phyloP scores from a whole-genome alignment of 345 rosid species.

The Hibiscus syriacus region DNA sequence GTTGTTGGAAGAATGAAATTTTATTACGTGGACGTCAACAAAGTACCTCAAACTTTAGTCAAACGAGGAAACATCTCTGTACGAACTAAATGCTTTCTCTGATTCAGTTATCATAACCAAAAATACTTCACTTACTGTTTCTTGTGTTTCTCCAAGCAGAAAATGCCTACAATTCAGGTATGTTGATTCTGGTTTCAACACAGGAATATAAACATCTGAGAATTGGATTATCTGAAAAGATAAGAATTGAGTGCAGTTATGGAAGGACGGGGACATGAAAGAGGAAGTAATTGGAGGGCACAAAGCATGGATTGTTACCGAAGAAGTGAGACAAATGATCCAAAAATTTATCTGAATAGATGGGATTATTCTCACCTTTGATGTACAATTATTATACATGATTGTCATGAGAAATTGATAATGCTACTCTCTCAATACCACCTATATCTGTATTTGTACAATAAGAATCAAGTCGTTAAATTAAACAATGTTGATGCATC shows the following conservation, averaged over 20 bases:
- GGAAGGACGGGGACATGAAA: slow-evolving; percentile 90
- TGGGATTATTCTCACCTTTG: not conserved
- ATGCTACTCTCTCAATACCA: too few species aligned
- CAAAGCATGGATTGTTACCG: slow-evolving; percentile 87
- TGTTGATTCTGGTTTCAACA: not conserved
- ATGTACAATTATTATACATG: not conserved
- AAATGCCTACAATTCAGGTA: slow-evolving; percentile 98
- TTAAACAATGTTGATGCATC: too few species aligned
- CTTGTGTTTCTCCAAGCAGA: slow-evolving; percentile 32
- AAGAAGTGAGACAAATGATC: slow-evolving; percentile 78
- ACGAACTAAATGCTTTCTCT: slow-evolving; percentile 3
- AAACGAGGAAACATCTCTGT: slow-evolving; percentile 86
- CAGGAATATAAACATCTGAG: too few species aligned
- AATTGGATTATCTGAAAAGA: not conserved
- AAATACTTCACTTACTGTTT: too few species aligned
- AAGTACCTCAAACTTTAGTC: slow-evolving; percentile 65
- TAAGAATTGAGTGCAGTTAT: slow-evolving; percentile 31
- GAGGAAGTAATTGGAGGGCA: slow-evolving; percentile 94
- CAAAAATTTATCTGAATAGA: slow-evolving; percentile 30
- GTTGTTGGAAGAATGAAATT: slow-evolving; percentile 45
- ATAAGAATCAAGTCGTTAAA: too few species aligned
- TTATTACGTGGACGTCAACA: slow-evolving; percentile 86
- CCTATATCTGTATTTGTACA: too few species aligned
- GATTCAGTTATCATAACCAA: too few species aligned
- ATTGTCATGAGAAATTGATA: too few species aligned